phyloP scores from a whole-genome alignment of 1,139 yeast species.

The Taphrina populina region DNA sequence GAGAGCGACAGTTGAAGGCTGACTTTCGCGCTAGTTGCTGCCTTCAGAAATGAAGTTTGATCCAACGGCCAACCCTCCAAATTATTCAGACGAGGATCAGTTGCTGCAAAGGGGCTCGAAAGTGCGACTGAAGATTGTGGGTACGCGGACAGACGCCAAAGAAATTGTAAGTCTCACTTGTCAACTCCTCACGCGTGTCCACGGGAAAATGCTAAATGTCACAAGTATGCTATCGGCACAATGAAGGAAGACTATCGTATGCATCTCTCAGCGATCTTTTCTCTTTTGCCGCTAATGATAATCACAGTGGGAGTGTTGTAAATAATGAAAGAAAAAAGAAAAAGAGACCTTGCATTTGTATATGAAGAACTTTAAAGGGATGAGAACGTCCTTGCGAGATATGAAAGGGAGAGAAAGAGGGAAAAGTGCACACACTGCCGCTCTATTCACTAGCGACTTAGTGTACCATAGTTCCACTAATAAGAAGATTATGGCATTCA shows the following conservation, averaged over 20 bases:
- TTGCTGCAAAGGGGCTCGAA: constrained; percentile 90
- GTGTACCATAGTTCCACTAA: too few relatives aligned
- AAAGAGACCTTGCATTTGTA: constrained; percentile 8
- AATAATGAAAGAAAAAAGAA: constrained; percentile 6
- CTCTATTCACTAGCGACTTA: too few relatives aligned
- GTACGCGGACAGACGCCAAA: constrained; percentile 96
- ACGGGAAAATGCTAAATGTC: constrained; percentile 26
- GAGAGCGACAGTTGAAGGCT: neutral
- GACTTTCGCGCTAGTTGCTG: constrained; percentile 52
- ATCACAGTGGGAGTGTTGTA: constrained; percentile 22
- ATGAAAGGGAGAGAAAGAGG: too few relatives aligned
- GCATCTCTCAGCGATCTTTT: constrained; percentile 62
- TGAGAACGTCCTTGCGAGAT: too few relatives aligned
- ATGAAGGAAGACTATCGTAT: constrained; percentile 84
- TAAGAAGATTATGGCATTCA: too few relatives aligned
- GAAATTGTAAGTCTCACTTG: constrained; percentile 58
- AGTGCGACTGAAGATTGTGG: constrained; percentile 91
- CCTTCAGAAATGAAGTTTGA: constrained; percentile 93
- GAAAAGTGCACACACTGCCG: too few relatives aligned
- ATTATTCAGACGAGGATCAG: constrained; percentile 95
- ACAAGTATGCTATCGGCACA: constrained; percentile 60
- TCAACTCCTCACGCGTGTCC: constrained; percentile 10
- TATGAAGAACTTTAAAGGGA: constrained; percentile 4
- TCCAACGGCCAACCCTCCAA: constrained; percentile 96
- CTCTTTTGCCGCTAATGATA: neutral